phyloP scores from a whole-genome alignment of 805 yeast genomes.

The Yarrowia alimentaria region DNA sequence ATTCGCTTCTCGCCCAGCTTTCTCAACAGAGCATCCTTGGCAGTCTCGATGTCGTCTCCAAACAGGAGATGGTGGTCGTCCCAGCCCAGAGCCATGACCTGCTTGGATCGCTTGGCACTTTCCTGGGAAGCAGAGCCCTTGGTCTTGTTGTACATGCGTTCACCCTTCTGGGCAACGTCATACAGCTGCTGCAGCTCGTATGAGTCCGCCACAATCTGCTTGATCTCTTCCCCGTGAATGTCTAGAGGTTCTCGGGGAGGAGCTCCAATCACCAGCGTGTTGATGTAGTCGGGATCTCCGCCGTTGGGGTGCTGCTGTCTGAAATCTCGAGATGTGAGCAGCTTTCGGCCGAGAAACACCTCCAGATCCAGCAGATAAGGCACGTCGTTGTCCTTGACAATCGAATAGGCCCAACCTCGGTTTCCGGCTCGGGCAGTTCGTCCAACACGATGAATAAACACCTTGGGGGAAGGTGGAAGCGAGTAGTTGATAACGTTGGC shows the following conservation, averaged over 20 bases:
- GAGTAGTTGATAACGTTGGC: constrained; percentile 93
- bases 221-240: constrained; percentile 66
- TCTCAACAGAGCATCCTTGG: constrained; percentile 69
- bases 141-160: constrained; percentile 79
- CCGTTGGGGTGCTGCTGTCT: constrained; percentile 32
- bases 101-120: constrained; percentile 82
- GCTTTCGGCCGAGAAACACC: constrained; percentile 79
- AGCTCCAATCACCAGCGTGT: constrained; percentile 78
- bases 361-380: constrained; percentile 91
- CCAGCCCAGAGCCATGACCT: constrained; percentile 66
- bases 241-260: constrained; percentile 74
- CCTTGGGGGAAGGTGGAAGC: constrained; percentile 87
- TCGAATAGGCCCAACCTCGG: constrained; percentile 95
- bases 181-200: constrained; percentile 65
- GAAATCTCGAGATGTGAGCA: constrained; percentile 41
- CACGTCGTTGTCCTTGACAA: constrained; percentile 78
- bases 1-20: constrained; percentile 64
- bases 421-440: constrained; percentile 99
- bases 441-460: constrained; percentile 96
- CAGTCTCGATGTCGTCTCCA: constrained; percentile 39
- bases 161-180: constrained; percentile 82
- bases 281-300: constrained; percentile 51
- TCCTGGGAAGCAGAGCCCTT: constrained; percentile 83
- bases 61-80: constrained; percentile 81
- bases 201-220: constrained; percentile 56